phyloP scores from a whole-genome alignment of 2,329 filamentous ascomycete genomes.

The Ascochyta koolunga region DNA sequence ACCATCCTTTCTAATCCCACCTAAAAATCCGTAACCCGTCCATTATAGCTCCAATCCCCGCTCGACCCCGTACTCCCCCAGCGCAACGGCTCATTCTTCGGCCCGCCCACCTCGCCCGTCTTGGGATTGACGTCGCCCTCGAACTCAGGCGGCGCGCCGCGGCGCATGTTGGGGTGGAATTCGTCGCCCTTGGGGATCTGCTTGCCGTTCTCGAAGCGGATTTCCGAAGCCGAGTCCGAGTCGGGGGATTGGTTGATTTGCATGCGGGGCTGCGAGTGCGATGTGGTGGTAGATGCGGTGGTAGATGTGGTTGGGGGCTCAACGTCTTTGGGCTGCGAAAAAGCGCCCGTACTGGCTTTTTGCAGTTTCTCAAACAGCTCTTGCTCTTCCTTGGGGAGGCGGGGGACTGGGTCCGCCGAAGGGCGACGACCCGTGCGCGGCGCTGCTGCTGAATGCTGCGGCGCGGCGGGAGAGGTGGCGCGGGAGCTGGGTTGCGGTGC shows the following conservation, averaged over 20 bases:
- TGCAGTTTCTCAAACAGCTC: conserved; percentile 90
- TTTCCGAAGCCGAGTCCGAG: neutral
- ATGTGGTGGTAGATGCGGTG: conserved; percentile 20
- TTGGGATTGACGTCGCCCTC: conserved; percentile 89
- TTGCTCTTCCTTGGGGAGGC: conserved; percentile 83
- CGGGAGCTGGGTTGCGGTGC: conserved; percentile 25
- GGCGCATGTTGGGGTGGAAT: conserved; percentile 72
- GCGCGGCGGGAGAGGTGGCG: conserved; percentile 34
- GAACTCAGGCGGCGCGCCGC: conserved; percentile 87
- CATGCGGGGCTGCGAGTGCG: conserved; percentile 37
- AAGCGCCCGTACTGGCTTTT: conserved; percentile 75
- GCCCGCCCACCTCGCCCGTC: conserved; percentile 94
- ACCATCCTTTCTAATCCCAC: neutral
- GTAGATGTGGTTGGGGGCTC: conserved; percentile 22
- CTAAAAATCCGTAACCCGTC: conserved; percentile 86
- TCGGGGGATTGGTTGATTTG: conserved; percentile 46
- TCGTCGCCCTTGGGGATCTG: conserved; percentile 65
- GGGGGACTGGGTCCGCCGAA: conserved; percentile 72
- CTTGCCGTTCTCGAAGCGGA: conserved; percentile 14
- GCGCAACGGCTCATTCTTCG: conserved; percentile 93
- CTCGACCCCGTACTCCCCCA: conserved; percentile 67
- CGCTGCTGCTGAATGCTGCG: conserved; percentile 21
- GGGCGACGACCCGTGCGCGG: conserved; percentile 14
- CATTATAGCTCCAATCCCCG: conserved; percentile 93
- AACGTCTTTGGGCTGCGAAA: conserved; percentile 66